These are phyloP conservation scores for Xylaria sp. DNA, from an alignment of 2,329 filamentous ascomycete species.

Conservation along the genomic window DNA sequence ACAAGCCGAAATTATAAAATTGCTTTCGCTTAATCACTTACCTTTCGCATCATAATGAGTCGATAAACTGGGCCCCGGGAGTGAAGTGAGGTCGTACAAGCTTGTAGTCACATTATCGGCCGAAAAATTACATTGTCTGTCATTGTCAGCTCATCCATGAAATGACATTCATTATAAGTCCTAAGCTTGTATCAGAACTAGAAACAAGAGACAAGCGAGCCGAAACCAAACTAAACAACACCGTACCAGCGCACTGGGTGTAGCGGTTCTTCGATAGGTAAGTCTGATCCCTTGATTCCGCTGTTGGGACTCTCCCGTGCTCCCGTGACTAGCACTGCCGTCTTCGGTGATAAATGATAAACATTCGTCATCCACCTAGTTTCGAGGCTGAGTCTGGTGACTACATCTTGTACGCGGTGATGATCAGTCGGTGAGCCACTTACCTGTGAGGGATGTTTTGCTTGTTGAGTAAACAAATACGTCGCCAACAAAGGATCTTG, in stretches of 20 bases:
- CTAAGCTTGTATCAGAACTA: not conserved
- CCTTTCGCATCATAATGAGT: not conserved
- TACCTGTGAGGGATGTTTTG: too few species aligned
- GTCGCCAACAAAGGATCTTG: not conserved
- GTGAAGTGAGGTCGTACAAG: not conserved
- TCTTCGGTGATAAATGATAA: not conserved
- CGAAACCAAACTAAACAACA: not conserved
- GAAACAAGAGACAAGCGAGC: not conserved
- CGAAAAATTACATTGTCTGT: not conserved
- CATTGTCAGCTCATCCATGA: not conserved
- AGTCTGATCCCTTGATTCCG: conserved; percentile 1
- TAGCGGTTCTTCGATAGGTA: too few species aligned
- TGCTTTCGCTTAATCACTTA: not conserved
- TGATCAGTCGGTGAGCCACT: too few species aligned
- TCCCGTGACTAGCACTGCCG: not conserved
- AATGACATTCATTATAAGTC: too few species aligned
- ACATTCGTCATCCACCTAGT: not conserved
- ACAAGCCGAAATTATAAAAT: not conserved
- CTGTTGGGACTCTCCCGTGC: not conserved
- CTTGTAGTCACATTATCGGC: not conserved
- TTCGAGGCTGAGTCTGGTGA: not conserved
- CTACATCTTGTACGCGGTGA: not conserved
- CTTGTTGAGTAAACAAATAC: not conserved
- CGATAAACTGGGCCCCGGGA: not conserved
- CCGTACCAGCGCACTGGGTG: not conserved